phyloP scores from a whole-genome alignment of 768 basidiomycete genomes.

The Leccinum broughii region DNA sequence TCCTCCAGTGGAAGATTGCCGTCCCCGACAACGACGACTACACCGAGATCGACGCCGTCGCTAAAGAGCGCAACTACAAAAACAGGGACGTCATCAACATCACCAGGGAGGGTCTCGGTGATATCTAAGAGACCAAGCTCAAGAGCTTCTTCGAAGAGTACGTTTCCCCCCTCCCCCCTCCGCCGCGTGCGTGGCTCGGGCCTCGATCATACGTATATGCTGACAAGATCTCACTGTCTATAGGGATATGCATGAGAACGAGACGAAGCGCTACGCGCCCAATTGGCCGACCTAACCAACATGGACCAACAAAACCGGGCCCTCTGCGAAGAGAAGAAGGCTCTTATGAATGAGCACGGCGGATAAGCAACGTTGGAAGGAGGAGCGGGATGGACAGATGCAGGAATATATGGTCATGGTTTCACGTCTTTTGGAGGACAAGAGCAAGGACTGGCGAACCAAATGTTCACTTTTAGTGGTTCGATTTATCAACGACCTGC shows the following conservation, averaged over 20 bases:
- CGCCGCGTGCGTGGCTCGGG: no score
- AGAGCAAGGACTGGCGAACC: conserved; percentile 48
- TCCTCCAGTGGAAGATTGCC: conserved; percentile 58
- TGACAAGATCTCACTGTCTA: no score
- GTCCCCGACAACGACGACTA: conserved; percentile 27
- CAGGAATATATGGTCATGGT: conserved; percentile 63
- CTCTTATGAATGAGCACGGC: conserved; percentile 56
- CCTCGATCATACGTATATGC: no score
- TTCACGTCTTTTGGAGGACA: conserved; percentile 54
- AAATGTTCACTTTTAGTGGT: conserved; percentile 26
- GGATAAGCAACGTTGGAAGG: conserved; percentile 58
- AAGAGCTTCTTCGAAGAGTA: conserved; percentile 85
- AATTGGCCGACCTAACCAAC: conserved; percentile 72
- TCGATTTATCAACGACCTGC: neutral
- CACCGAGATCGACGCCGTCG: conserved; percentile 59
- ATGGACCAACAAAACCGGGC: conserved; percentile 68
- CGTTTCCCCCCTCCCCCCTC: conserved; percentile 23
- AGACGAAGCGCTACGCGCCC: conserved; percentile 57
- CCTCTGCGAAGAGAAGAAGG: conserved; percentile 58
- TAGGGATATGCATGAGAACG: conserved; percentile 25
- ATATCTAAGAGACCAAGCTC: conserved; percentile 79
- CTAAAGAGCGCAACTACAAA: conserved; percentile 73
- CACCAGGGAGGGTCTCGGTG: conserved; percentile 77
- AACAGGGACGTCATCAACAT: conserved; percentile 81
- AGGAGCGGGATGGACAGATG: conserved; percentile 57